These are phyloP conservation scores for Claviceps africana DNA, from an alignment of 2,329 filamentous ascomycete species.

Conservation along the genomic window DNA sequence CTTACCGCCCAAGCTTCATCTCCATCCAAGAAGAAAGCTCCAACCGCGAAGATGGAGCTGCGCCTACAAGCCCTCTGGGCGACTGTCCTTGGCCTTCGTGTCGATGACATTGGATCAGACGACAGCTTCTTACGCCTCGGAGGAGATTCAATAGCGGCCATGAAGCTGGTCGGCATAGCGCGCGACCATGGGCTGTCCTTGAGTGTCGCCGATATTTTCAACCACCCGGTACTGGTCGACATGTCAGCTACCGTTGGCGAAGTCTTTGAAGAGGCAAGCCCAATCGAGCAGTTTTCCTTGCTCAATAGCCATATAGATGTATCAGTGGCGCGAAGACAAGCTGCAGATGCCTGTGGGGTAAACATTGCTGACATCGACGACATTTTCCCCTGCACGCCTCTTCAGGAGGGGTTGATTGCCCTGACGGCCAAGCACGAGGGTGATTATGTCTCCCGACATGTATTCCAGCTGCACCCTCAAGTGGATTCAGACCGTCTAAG, in stretches of 20 bases:
- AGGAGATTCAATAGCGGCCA: conserved; percentile 32
- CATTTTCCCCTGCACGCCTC: conserved; percentile 21
- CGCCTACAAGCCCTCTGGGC: conserved; percentile 4
- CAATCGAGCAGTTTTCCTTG: neutral
- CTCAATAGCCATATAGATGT: neutral
- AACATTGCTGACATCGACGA: conserved; percentile 19
- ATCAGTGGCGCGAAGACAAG: neutral
- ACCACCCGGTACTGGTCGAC: conserved; percentile 3
- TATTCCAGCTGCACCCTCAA: conserved; percentile 5
- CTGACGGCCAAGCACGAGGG: conserved; percentile 6
- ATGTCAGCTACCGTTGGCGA: neutral
- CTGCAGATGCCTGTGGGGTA: conserved; percentile 2
- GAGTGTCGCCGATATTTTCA: conserved; percentile 29
- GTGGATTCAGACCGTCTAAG: conserved; percentile 6
- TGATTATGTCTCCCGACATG: conserved; percentile 9
- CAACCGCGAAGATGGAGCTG: neutral
- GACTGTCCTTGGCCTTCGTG: conserved; percentile 4
- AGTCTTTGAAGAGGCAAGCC: neutral
- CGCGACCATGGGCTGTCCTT: conserved; percentile 22
- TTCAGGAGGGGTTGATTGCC: conserved; percentile 31
- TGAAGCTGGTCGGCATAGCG: conserved; percentile 23
- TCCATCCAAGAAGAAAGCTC: neutral
- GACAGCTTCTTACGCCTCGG: conserved; percentile 34
- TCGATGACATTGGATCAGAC: conserved; percentile 18
- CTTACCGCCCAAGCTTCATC: neutral